Conservation (phyloP, 2,329 filamentous ascomycete species). For the Neonectria punicea region DNA sequence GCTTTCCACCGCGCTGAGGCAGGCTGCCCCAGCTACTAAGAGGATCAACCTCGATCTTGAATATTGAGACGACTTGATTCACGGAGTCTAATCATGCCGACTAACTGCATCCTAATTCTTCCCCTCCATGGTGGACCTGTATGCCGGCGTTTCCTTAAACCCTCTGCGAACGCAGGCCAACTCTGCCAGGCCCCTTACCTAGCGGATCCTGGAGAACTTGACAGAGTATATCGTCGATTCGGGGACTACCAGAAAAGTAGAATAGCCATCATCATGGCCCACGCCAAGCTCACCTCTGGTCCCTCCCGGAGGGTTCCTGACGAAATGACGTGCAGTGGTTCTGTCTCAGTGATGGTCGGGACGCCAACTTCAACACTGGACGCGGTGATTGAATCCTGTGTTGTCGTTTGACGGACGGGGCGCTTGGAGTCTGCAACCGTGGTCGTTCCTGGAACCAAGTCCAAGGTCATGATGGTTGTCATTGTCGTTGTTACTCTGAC, state of each 20-base stretch:
- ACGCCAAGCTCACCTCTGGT: not conserved
- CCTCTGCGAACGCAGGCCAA: not conserved
- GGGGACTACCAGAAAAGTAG: not conserved
- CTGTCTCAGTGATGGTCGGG: not conserved
- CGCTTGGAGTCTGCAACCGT: not conserved
- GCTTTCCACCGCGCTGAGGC: slow-evolving; percentile 76
- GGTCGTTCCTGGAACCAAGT: not conserved
- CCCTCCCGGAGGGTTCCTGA: not conserved
- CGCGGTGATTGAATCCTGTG: not conserved
- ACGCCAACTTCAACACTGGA: not conserved
- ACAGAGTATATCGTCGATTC: not conserved
- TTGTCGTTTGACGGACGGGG: not conserved
- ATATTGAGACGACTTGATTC: not conserved
- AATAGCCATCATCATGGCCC: not conserved
- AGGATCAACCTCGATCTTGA: not conserved
- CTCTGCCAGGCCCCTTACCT: not conserved
- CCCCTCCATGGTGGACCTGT: not conserved
- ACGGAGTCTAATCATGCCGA: not conserved
- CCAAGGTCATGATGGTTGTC: slow-evolving; percentile 5
- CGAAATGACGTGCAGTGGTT: not conserved
- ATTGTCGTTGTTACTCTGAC: slow-evolving; percentile 7
- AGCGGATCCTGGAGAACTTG: not conserved
- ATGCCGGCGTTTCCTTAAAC: not conserved
- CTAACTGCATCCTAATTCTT: not conserved
- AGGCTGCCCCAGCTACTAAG: slow-evolving; percentile 65